phyloP scores from a whole-genome alignment of 306 rosid species.

The Casuarina glauca region DNA sequence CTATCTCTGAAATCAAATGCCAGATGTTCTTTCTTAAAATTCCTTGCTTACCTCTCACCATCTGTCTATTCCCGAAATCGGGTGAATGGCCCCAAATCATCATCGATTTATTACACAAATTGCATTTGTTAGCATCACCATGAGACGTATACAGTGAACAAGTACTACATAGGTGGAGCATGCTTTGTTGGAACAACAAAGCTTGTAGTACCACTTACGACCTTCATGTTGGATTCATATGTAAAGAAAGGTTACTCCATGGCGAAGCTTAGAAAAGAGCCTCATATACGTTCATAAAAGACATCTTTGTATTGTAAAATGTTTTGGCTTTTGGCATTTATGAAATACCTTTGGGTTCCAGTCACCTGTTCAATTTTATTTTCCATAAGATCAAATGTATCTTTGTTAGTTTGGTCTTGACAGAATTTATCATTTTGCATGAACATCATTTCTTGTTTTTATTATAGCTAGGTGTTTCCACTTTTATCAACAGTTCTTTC shows the following conservation, averaged over 20 bases:
- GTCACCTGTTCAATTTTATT: not conserved
- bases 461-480: conserved; percentile 4
- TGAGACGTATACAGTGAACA: too few relatives aligned
- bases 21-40: too few relatives aligned
- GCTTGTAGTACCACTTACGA: not conserved
- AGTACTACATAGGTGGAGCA: too few relatives aligned
- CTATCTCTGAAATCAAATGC: too few relatives aligned
- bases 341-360: not conserved
- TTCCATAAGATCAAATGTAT: not conserved
- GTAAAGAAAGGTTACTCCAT: not conserved
- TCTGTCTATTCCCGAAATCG: too few relatives aligned
- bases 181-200: not conserved
- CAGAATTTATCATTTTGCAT: not conserved
- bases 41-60: too few relatives aligned
- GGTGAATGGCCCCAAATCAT: too few relatives aligned
- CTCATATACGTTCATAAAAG: not conserved
- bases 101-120: too few relatives aligned
- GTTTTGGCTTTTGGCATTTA: not conserved
- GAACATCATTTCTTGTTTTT: not conserved
- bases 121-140: too few relatives aligned
- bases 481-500: not conserved
- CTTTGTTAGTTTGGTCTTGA: not conserved
- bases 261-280: not conserved
- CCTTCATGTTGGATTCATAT: not conserved
- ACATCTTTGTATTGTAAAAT: not conserved